Percentiles rank a stretch among this genome's conserved stretches.
Evolutionary conservation across 2,329 filamentous ascomycete genomes (phyloP).

Genomic region (Neoascochyta sp.): DNA sequence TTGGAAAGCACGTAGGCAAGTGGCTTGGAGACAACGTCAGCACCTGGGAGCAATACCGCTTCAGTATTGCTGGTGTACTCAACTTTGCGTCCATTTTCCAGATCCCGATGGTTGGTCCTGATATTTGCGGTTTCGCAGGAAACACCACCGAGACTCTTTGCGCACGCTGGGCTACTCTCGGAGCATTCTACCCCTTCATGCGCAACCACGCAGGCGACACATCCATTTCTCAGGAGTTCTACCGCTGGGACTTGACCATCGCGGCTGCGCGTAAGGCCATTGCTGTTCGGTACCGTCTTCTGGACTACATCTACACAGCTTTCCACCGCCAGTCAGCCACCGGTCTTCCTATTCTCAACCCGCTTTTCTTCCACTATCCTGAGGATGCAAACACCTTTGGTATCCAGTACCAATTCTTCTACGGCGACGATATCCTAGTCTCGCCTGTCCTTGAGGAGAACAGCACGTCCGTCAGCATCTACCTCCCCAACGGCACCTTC

Average conservation of each 20-base stretch:
- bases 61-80: conserved; percentile 40
- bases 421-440: conserved; percentile 54
- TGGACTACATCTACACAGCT: conserved; percentile 75
- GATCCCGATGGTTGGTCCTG: conserved; percentile 48
- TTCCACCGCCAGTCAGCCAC: conserved; percentile 57
- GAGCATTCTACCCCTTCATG: conserved; percentile 72
- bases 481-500: conserved; percentile 57
- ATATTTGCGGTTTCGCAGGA: conserved; percentile 71
- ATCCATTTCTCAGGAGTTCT: conserved; percentile 62
- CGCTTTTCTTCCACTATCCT: conserved; percentile 69
- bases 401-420: conserved; percentile 57
- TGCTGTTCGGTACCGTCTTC: conserved; percentile 64
- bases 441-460: conserved; percentile 55
- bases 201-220: conserved; percentile 62
- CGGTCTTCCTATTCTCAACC: conserved; percentile 63
- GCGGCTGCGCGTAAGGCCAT: conserved; percentile 65
- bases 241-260: conserved; percentile 48
- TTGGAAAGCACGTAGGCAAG: conserved; percentile 57
- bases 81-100: conserved; percentile 47
- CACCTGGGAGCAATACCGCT: conserved; percentile 44
- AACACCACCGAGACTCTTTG: conserved; percentile 67
- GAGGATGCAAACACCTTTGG: conserved; percentile 50
- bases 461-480: conserved; percentile 51
- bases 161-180: conserved; percentile 67
- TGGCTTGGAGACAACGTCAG: conserved; percentile 56